Evolutionary conservation across 371 early-diverging fungal genomes (phyloP).

Genomic region (Lichtheimia ornata): DNA sequence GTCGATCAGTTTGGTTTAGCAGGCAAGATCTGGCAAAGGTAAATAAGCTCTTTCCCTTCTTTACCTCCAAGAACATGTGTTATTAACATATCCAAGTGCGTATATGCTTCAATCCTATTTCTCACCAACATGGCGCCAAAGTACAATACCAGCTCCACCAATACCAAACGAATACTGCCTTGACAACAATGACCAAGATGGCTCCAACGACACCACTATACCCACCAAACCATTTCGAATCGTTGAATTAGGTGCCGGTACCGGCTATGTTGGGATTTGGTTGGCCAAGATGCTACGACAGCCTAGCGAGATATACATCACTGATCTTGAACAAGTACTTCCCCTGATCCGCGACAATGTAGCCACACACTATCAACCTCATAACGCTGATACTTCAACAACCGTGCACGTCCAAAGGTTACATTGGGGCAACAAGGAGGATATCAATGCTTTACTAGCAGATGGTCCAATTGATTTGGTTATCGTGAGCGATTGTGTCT

Average conservation of each 20-base stretch:
- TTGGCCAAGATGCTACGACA: constrained; percentile 43
- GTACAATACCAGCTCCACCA: constrained; percentile 13
- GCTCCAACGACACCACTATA: not conserved
- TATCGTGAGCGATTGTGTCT: constrained; percentile 58
- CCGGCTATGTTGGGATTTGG: constrained; percentile 61
- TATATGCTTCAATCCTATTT: constrained; percentile 46
- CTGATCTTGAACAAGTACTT: constrained; percentile 57
- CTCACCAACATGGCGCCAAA: constrained; percentile 18
- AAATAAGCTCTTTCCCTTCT: not conserved
- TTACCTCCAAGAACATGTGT: not conserved
- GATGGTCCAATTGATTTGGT: constrained; percentile 49
- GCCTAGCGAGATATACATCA: constrained; percentile 47
- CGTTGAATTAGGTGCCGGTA: constrained; percentile 57
- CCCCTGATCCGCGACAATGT: constrained; percentile 57
- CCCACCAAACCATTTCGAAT: constrained; percentile 30
- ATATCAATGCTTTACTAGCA: constrained; percentile 27
- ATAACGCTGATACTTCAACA: constrained; percentile 6
- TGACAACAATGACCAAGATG: too few relatives aligned
- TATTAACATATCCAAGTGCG: constrained; percentile 25
- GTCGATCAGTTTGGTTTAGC: constrained; percentile 46
- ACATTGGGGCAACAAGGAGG: constrained; percentile 55
- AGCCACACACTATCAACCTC: constrained; percentile 8
- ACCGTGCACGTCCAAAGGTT: constrained; percentile 41
- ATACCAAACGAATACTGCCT: constrained; percentile 31
- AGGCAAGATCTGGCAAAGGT: constrained; percentile 59